Evolutionary conservation across 1,284 basidiomycete species (phyloP).

Genomic region (Puccinia hordei): DNA sequence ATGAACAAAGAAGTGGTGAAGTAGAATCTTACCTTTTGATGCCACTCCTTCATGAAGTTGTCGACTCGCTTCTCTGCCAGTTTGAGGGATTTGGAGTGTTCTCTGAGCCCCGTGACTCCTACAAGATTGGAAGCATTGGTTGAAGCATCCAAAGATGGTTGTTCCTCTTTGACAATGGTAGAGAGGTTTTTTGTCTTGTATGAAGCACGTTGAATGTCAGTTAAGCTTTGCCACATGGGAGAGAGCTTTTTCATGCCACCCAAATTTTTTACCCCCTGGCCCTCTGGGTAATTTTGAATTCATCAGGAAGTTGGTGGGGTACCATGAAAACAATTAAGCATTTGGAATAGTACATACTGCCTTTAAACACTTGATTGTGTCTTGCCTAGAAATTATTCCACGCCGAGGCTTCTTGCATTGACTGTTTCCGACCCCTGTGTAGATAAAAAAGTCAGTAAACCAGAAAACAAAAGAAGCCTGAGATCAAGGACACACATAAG

Average conservation of each 20-base stretch:
- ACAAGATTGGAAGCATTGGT: background rate
- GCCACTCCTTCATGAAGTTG: background rate
- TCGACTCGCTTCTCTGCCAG: slow-evolving; percentile 2
- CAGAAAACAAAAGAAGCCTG: background rate
- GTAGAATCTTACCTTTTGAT: background rate
- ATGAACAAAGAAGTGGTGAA: background rate
- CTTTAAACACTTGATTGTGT: background rate
- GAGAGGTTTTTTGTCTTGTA: background rate
- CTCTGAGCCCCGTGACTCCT: background rate
- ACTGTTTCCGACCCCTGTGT: slow-evolving; percentile 20
- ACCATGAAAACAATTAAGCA: background rate
- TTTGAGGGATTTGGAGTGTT: slow-evolving; percentile 1
- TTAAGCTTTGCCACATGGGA: background rate
- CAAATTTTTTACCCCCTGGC: background rate
- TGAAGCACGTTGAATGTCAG: background rate
- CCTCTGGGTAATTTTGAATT: slow-evolving; percentile 7
- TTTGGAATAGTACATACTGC: background rate
- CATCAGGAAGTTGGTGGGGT: background rate
- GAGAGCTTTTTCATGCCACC: background rate
- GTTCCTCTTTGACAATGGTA: background rate
- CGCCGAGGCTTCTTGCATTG: background rate
- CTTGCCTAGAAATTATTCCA: slow-evolving; percentile 1
- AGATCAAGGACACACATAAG: background rate
- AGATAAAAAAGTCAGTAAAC: background rate
- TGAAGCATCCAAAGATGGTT: background rate